A percentile compares a stretch with the other conserved stretches of the same genome.
phyloP scores from a whole-genome alignment of 805 yeast species.

The Kluyveromyces nonfermentans region DNA sequence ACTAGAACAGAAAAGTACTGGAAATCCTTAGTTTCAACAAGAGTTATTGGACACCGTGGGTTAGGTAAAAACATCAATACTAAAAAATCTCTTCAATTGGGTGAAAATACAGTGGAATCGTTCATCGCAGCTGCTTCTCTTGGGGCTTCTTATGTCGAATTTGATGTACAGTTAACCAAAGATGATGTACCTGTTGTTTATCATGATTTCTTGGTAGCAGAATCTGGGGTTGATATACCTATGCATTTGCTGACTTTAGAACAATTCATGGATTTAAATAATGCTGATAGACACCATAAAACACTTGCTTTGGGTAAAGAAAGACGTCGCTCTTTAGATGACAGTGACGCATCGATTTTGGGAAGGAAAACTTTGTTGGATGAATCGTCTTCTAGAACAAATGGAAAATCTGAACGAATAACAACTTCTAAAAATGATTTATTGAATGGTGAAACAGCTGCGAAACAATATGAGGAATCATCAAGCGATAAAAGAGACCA shows the following conservation, averaged over 20 bases:
- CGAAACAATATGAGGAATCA: background rate
- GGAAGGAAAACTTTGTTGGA: slow-evolving; percentile 1
- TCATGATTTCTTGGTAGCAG: slow-evolving; percentile 91
- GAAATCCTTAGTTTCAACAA: slow-evolving; percentile 79
- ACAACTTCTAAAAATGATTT: background rate
- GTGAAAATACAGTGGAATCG: slow-evolving; percentile 91
- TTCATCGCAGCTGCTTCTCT: slow-evolving; percentile 93
- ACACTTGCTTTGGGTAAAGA: background rate
- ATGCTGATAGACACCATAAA: slow-evolving; percentile 16
- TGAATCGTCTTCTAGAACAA: background rate
- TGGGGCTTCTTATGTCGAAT: slow-evolving; percentile 95
- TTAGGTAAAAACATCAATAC: slow-evolving; percentile 75
- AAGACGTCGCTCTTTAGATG: slow-evolving; percentile 25
- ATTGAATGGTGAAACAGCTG: background rate
- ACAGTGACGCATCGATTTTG: slow-evolving; percentile 16
- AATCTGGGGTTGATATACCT: slow-evolving; percentile 91
- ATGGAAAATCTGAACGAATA: background rate
- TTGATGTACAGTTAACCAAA: slow-evolving; percentile 91
- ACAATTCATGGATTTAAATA: slow-evolving; percentile 60
- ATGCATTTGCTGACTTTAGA: slow-evolving; percentile 88
- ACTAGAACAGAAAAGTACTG: slow-evolving; percentile 61
- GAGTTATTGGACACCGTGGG: slow-evolving; percentile 95
- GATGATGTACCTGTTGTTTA: slow-evolving; percentile 88
- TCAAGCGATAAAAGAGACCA: background rate
- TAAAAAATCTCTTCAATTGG: slow-evolving; percentile 75